Evolutionary conservation across 1,284 basidiomycete species (phyloP), one percentile per base, ranked within the genome.

Genomic region (Leucocoprinus gongylophorus): DNA sequence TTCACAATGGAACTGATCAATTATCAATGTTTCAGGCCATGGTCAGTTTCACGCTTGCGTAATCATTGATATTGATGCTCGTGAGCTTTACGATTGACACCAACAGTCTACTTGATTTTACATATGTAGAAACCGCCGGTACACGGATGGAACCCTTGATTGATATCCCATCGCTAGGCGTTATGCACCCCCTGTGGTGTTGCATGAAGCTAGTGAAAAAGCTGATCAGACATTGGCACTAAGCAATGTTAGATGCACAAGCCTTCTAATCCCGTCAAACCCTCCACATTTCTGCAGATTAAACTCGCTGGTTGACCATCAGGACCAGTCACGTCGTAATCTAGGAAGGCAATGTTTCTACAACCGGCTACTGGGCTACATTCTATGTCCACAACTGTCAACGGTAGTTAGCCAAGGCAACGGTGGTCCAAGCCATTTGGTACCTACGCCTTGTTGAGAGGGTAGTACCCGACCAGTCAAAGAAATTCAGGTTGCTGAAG

Each of bases 351-450:
- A 21, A 81, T 69, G 54, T 74, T 65, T 28, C 65, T 62, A 58
- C 79, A 82, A 23, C 73, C 74, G 21, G 67, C 76, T 5, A 72
- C 74, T 3, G 74, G 57, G 56, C 76, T 80, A 64, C 80, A 81
- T 54, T 73, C 71, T 17, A 82, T 65, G 56, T 78, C 72, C 30
- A 81, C 73, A 46, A 81, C 80, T 81, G 55, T 33, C 46, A 46
- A 40, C 23, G 9, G 48, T 18, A 38, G 26, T 54, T 28, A 12
- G 40, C 33, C 21, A 33, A 32, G 18, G 12, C 39, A 55, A 53
- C 56, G 46, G 28, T 41, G 20, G 13, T 54, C 23, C 10, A 47
- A 42, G 10, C 15, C 28, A 55, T 30, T 13, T 44, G 32, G 41
- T 35, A 54, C 52, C 35, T 26, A 62, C 74, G 55, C 58, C 59